Conservation (phyloP, 805 yeast genomes). For the Barnettozyma siamensis region DNA sequence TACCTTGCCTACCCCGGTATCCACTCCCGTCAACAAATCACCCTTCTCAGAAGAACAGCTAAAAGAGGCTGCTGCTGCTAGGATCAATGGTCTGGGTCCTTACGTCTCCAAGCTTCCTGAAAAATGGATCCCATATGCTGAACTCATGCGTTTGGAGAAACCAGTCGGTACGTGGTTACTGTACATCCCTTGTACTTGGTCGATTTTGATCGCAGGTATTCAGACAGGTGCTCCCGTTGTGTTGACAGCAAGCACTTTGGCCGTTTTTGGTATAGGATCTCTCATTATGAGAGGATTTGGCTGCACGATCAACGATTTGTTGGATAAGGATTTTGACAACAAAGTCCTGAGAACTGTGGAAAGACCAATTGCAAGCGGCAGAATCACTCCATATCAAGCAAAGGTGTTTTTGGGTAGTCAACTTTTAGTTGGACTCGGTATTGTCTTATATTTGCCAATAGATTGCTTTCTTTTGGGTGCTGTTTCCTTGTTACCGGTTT, state of each 20-base stretch:
- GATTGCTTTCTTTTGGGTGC: constrained; percentile 84
- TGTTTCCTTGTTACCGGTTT: constrained; percentile 69
- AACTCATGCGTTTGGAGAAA: constrained; percentile 83
- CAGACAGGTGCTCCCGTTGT: constrained; percentile 62
- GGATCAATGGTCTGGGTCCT: constrained; percentile 39
- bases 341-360: constrained; percentile 84
- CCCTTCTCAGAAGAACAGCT: constrained; percentile 16
- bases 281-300: constrained; percentile 96
- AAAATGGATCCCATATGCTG: constrained; percentile 82
- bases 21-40: background rate
- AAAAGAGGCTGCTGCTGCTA: constrained; percentile 33
- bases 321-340: constrained; percentile 77
- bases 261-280: constrained; percentile 78
- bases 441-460: constrained; percentile 66
- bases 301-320: constrained; percentile 87
- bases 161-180: constrained; percentile 93
- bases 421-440: constrained; percentile 63
- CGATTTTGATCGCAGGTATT: constrained; percentile 84
- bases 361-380: constrained; percentile 89
- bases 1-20: background rate
- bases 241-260: constrained; percentile 54
- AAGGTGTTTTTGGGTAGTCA: constrained; percentile 66
- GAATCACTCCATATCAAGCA: constrained; percentile 70
- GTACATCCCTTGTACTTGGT: constrained; percentile 86
- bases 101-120: constrained; percentile 61